Percentiles rank a stretch among this genome's conserved stretches.
phyloP scores from a whole-genome alignment of 495 filamentous ascomycete species.

The Penicillium turbatum region DNA sequence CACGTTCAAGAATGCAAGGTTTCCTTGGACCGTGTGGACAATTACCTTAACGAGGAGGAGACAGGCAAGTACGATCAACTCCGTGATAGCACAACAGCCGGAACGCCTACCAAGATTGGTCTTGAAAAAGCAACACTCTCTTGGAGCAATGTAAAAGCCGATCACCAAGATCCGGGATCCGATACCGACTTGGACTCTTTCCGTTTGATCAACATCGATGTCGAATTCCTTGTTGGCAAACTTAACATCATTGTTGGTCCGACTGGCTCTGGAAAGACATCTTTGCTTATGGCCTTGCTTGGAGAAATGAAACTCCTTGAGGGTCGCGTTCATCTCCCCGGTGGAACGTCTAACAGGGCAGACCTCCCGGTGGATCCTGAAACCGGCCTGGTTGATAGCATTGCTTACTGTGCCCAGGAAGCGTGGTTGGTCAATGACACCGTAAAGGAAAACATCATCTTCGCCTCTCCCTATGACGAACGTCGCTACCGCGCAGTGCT shows the following conservation, averaged over 20 bases:
- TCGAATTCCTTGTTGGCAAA: conserved; percentile 71
- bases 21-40: conserved; percentile 92
- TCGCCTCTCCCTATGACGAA: conserved; percentile 78
- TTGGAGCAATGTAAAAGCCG: conserved; percentile 65
- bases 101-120: conserved; percentile 64
- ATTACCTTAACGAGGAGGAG: conserved; percentile 91
- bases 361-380: conserved; percentile 76
- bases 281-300: conserved; percentile 89
- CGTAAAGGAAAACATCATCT: conserved; percentile 94
- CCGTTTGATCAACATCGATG: conserved; percentile 73
- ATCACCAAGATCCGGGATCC: conserved; percentile 17
- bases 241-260: conserved; percentile 90
- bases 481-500: conserved; percentile 84
- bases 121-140: conserved; percentile 80
- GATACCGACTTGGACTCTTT: conserved; percentile 52
- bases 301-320: conserved; percentile 91
- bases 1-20: conserved; percentile 98
- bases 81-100: conserved; percentile 56
- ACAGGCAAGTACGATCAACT: conserved; percentile 95
- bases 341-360: conserved; percentile 69
- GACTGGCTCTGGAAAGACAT: conserved; percentile 93
- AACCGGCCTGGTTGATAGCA: conserved; percentile 82
- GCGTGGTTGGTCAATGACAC: conserved; percentile 97
- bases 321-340: conserved; percentile 79
- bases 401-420: conserved; percentile 96